Base-by-base conservation (phyloP, 179 eudicot species). In the Sideroxylon spinosum region DNA sequence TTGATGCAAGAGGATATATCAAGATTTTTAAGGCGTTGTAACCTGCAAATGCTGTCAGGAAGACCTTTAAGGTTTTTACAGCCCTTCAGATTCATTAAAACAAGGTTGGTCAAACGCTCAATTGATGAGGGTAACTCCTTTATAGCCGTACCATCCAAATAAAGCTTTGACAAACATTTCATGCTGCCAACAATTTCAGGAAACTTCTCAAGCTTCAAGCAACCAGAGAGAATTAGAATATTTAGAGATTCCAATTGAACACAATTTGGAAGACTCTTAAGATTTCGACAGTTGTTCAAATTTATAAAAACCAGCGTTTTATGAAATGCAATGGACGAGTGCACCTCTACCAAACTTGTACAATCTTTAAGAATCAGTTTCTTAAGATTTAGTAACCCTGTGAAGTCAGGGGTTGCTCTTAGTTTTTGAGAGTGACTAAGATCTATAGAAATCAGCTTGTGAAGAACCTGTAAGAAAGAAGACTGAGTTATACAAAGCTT, bases 181-280 rank as follows among this genome's bases (percentile, higher is more conserved):
- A 55, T 55, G 0, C 32, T 37, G 1, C 56, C 79, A 0, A 53
- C 3, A 19, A 6, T 9, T 12, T 76, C 50, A 8, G 68, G 79
- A 19, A 67, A 59, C 9, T 20, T 55, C 26, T 66, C 65, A 20
- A 67, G 19, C 7, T 67, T 53, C n/a, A 17, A 77, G 79, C 79
- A 66, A 7, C 79, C 53, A 0, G 48, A 66, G 28, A 76, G 52
- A 66, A 19, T n/a, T 0, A 66, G 62, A 28, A 3, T 11, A 20
- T 68, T 20, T 9, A 77, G 73, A n/a, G 64, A 28, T 66, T 28
- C 12, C 20, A 67, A 1, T 7, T 77, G 7, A 0, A 65, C 9
- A 14, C 7, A n/a, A 16, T 56, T 17, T n/a, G 79, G 79, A 10
- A 77, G 37, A 68, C 53, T 67, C 65, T 6, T 63, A 7, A 77